These are phyloP conservation scores for Arabidopsis arenosa DNA, from an alignment of 345 rosid genomes.

Conservation along the genomic window DNA sequence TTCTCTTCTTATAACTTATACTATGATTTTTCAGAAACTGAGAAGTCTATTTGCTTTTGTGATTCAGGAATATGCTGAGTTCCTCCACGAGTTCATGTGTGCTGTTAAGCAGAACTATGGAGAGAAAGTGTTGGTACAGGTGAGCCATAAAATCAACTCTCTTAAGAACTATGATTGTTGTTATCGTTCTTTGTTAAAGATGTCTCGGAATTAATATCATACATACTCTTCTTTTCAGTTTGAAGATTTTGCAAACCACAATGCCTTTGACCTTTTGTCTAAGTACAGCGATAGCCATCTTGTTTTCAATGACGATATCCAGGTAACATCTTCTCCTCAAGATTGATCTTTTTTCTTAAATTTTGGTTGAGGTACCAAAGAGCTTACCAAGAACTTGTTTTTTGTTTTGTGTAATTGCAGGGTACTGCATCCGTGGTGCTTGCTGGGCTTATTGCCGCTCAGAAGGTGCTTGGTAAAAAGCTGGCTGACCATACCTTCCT, in stretches of 20 bases:
- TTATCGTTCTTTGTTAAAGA: neutral
- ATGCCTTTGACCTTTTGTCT: slow-evolving; percentile 84
- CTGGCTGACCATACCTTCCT: slow-evolving; percentile 85
- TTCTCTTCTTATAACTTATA: slow-evolving; percentile 21
- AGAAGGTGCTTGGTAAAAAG: slow-evolving; percentile 70
- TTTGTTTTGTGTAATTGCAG: slow-evolving; percentile 49
- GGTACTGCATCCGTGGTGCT: slow-evolving; percentile 98
- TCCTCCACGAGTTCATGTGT: slow-evolving; percentile 89
- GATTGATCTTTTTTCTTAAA: neutral
- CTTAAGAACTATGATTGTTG: neutral
- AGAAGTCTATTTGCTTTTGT: slow-evolving; percentile 21
- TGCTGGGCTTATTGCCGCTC: slow-evolving; percentile 83
- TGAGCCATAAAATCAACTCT: slow-evolving; percentile 41
- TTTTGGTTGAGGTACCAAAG: slow-evolving; percentile 12
- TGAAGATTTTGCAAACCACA: slow-evolving; percentile 99
- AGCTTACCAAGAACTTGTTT: slow-evolving; percentile 25
- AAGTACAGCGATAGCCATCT: slow-evolving; percentile 84
- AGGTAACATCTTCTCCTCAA: slow-evolving; percentile 53
- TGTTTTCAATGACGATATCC: slow-evolving; percentile 96
- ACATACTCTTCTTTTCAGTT: slow-evolving; percentile 60
- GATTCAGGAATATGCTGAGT: slow-evolving; percentile 85
- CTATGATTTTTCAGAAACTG: slow-evolving; percentile 25
- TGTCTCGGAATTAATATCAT: neutral
- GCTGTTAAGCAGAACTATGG: slow-evolving; percentile 97
- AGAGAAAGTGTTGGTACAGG: slow-evolving; percentile 94